Percentiles rank a stretch among this genome's conserved stretches.
Evolutionary conservation across 495 filamentous ascomycete species (phyloP).

Genomic region (Sordaria brevicollis): DNA sequence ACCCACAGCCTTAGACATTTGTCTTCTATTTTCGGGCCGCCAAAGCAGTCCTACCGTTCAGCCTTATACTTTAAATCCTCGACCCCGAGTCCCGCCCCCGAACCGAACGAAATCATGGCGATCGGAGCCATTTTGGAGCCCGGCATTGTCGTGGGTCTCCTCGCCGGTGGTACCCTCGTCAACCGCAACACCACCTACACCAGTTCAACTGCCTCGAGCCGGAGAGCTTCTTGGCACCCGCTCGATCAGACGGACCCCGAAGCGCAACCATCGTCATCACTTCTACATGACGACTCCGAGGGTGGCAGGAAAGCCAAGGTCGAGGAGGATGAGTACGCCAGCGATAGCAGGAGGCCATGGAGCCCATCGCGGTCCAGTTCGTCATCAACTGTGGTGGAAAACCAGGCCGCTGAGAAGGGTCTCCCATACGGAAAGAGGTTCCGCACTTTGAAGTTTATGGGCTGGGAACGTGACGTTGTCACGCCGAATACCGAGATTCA

Average conservation of each 20-base stretch:
- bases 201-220: not conserved
- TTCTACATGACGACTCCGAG: constrained; percentile 1
- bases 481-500: constrained; percentile 20
- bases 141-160: constrained; percentile 20
- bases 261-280: constrained; percentile 2
- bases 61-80: not conserved
- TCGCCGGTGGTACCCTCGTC: constrained; percentile 22
- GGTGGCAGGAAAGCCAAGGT: constrained; percentile 8
- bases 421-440: constrained; percentile 7
- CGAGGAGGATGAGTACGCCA: not conserved
- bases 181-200: constrained; percentile 17
- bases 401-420: constrained; percentile 9
- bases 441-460: constrained; percentile 12
- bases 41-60: not conserved
- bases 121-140: constrained; percentile 26
- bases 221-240: not conserved
- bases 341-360: not conserved
- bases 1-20: not conserved
- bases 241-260: constrained; percentile 6
- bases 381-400: not conserved
- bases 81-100: not conserved
- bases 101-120: constrained; percentile 9
- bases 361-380: not conserved
- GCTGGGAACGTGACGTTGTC: constrained; percentile 14
- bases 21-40: not conserved